phyloP scores from a whole-genome alignment of 345 rosid species.

The Euphorbia peplus region DNA sequence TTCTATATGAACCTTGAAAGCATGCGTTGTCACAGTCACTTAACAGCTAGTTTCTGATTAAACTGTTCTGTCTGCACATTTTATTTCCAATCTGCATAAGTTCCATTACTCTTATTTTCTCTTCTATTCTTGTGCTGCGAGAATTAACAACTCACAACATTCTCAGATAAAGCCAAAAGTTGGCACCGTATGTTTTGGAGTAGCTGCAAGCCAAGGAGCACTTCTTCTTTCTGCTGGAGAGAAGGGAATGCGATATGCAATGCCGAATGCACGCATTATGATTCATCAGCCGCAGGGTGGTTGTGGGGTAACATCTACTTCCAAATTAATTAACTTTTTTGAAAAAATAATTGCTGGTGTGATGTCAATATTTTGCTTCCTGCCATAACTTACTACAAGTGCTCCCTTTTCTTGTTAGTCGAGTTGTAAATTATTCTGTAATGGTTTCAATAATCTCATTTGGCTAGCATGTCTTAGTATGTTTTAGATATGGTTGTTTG shows the following conservation, averaged over 20 bases:
- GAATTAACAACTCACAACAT: conserved; percentile 6
- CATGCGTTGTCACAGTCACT: neutral
- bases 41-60: neutral
- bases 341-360: conserved; percentile 4
- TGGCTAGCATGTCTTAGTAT: neutral
- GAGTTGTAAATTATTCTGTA: neutral
- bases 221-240: conserved; percentile 95
- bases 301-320: conserved; percentile 61
- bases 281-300: conserved; percentile 91
- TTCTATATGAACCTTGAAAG: neutral
- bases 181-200: conserved; percentile 91
- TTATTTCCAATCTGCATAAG: neutral
- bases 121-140: neutral
- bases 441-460: neutral
- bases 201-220: conserved; percentile 94
- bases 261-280: conserved; percentile 96
- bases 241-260: conserved; percentile 92
- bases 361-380: neutral
- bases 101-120: neutral
- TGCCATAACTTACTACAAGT: neutral
- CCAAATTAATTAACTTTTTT: neutral
- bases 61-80: neutral
- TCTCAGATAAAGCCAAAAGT: conserved; percentile 89
- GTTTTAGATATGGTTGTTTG: neutral
- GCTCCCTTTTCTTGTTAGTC: neutral